Conservation (phyloP, 306 rosid species). For the Sindora glabra region DNA sequence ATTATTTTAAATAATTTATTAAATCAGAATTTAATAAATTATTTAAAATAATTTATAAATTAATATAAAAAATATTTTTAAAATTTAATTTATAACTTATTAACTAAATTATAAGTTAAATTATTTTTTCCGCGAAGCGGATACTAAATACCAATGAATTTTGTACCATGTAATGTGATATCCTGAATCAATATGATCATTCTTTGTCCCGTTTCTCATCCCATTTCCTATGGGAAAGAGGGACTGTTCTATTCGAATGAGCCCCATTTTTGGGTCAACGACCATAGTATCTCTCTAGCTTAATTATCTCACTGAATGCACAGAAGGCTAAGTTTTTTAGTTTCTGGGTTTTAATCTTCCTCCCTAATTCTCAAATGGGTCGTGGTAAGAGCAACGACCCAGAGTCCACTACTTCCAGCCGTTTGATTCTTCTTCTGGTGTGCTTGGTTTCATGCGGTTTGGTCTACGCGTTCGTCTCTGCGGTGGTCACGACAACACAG, state of each 20-base stretch:
- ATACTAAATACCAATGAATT: too few species aligned
- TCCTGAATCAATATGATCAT: not conserved
- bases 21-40: too few species aligned
- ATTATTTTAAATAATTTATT: too few species aligned
- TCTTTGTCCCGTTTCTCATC: not conserved
- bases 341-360: conserved; percentile 26
- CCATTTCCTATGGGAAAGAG: not conserved
- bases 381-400: conserved; percentile 50
- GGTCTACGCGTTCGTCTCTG: conserved; percentile 52
- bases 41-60: too few species aligned
- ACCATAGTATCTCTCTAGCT: not conserved
- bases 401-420: conserved; percentile 24
- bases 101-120: too few species aligned
- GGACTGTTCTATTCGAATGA: not conserved
- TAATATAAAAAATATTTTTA: too few species aligned
- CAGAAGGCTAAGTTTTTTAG: not conserved
- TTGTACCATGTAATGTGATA: not conserved
- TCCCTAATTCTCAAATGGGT: conserved; percentile 45
- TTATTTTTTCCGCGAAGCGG: too few species aligned
- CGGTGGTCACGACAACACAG: conserved; percentile 22
- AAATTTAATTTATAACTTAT: too few species aligned
- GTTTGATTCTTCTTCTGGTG: conserved; percentile 31
- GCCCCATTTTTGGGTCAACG: conserved; percentile 37
- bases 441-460: conserved; percentile 48
- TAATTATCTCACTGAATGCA: not conserved